Base-by-base conservation (phyloP, 2,329 filamentous ascomycete species). In the Penicillium sp. region DNA sequence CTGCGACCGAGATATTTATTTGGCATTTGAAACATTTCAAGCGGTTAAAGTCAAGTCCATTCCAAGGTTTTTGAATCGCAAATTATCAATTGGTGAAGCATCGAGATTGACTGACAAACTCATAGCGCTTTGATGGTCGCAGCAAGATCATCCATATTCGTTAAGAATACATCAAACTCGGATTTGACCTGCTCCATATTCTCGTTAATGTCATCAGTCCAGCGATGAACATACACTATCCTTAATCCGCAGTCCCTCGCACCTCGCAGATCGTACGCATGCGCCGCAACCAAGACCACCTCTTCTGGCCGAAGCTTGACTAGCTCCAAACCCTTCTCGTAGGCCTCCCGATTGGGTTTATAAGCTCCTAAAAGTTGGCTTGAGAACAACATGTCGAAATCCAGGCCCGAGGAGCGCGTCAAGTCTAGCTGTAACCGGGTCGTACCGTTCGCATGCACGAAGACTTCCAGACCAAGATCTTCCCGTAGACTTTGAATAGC, bases 401-500 rank as follows among this genome's bases (percentile, higher is more conserved):
- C 60, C 43, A 84, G 61, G 0, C 75, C 76, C 1, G 81, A 79
- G 0, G 76, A 83, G 27, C 71, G 69, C 1, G 67, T 69, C 2
- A 85, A 71, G 61, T 85, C 80, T 2, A 85, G 75, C 58, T 84
- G 82, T 1, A 84, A 70, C 14, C 82, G 75, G 2, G 78, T 80
- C 0, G 80, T 83, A 0, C 82, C 82, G 53, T 85, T 85, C 5
- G 81, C 82, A 45, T 79, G 75, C 4, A 84, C 81, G 49, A 81
- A 79, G 0, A 79, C 64, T 54, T 81, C 75, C 6, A 75, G 67
- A 1, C 70, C 72, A 13, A 58, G 55, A 3, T 70, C 61, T 1
- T 70, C 64, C 13, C 73, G 67, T 1, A 84, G 65, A 0, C 60
- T 60, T 2, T 67, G 49, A 1, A 84, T 68, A 0, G 79, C 81